Conservation (phyloP, 2,329 filamentous ascomycete species). For the Talaromyces piceae region DNA sequence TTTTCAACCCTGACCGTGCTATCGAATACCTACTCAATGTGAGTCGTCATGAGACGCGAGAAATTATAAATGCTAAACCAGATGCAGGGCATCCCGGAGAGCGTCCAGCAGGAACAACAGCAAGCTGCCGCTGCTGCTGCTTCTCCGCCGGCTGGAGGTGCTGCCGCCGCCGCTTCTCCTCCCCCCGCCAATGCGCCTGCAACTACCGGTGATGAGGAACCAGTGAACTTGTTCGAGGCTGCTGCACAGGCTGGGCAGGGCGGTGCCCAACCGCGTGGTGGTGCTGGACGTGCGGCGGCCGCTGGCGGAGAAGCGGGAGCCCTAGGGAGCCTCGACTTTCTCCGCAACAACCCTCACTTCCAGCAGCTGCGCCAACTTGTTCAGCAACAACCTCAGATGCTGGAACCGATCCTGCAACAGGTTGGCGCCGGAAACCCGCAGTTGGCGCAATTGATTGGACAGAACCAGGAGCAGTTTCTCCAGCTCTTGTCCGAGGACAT, state of each 20-base stretch:
- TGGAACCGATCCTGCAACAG: slow-evolving; percentile 95
- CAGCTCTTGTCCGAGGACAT: slow-evolving; percentile 80
- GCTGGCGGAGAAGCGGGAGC: slow-evolving; percentile 48
- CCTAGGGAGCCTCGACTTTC: slow-evolving; percentile 79
- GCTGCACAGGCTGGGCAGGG: slow-evolving; percentile 65
- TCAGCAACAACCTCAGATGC: slow-evolving; percentile 96
- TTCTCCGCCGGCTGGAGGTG: slow-evolving; percentile 25
- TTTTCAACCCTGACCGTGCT: slow-evolving; percentile 92
- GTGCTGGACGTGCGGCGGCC: slow-evolving; percentile 22
- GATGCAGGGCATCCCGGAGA: slow-evolving; percentile 78
- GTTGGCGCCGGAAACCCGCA: slow-evolving; percentile 92
- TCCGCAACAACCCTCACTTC: slow-evolving; percentile 93
- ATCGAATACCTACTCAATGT: slow-evolving; percentile 92
- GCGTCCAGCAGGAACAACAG: slow-evolving; percentile 64
- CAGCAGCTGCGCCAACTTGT: slow-evolving; percentile 96
- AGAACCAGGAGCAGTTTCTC: slow-evolving; percentile 89
- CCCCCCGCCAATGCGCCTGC: slow-evolving; percentile 33
- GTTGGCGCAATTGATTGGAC: slow-evolving; percentile 82
- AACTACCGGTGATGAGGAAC: slow-evolving; percentile 46
- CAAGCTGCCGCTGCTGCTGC: slow-evolving; percentile 38
- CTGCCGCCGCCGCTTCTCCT: slow-evolving; percentile 21
- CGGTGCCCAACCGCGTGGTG: neutral
- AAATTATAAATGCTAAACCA: slow-evolving; percentile 5
- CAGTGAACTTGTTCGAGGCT: slow-evolving; percentile 86
- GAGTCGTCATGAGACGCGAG: slow-evolving; percentile 29